These are phyloP conservation scores for Pseudogymnoascus sp. DNA, from an alignment of 2,329 filamentous ascomycete genomes.

Conservation along the genomic window DNA sequence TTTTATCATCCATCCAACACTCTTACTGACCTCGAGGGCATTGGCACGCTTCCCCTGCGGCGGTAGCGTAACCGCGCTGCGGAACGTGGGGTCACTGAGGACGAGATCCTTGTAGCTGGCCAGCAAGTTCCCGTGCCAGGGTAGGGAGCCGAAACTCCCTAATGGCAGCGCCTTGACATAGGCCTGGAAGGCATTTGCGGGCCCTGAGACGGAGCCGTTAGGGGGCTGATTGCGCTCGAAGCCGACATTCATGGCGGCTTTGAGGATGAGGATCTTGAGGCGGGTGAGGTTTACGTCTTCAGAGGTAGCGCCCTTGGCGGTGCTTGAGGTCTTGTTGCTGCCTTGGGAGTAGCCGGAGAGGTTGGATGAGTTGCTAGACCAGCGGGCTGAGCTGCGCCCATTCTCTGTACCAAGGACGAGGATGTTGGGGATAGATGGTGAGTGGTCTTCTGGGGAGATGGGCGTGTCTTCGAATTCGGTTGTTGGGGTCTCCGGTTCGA, in stretches of 20 bases:
- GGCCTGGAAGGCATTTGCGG: constrained; percentile 49
- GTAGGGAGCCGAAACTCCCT: constrained; percentile 67
- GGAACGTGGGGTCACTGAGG: constrained; percentile 60
- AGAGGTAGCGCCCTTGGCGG: constrained; percentile 59
- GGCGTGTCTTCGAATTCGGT: constrained; percentile 92
- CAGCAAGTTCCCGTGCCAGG: constrained; percentile 63
- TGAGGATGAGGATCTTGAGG: constrained; percentile 70
- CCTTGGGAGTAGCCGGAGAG: constrained; percentile 72
- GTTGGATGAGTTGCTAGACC: constrained; percentile 75
- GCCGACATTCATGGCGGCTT: constrained; percentile 77
- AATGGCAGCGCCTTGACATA: constrained; percentile 70
- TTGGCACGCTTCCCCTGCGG: constrained; percentile 49
- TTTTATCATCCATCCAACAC: constrained; percentile 66
- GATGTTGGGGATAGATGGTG: constrained; percentile 74
- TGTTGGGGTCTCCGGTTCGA: constrained; percentile 78
- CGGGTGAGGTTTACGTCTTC: constrained; percentile 73
- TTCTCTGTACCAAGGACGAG: constrained; percentile 69
- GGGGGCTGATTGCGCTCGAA: constrained; percentile 52
- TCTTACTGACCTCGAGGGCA: constrained; percentile 71
- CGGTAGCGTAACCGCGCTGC: constrained; percentile 46
- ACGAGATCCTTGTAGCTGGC: constrained; percentile 76
- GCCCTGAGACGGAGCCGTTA: constrained; percentile 24
- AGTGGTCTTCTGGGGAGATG: constrained; percentile 70
- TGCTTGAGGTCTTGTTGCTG: constrained; percentile 58
- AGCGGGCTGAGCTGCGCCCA: constrained; percentile 55